Percentiles rank a stretch among this genome's conserved stretches.
Evolutionary conservation across 441 rosid genomes (phyloP).

Genomic region (Isatis lusitanica): DNA sequence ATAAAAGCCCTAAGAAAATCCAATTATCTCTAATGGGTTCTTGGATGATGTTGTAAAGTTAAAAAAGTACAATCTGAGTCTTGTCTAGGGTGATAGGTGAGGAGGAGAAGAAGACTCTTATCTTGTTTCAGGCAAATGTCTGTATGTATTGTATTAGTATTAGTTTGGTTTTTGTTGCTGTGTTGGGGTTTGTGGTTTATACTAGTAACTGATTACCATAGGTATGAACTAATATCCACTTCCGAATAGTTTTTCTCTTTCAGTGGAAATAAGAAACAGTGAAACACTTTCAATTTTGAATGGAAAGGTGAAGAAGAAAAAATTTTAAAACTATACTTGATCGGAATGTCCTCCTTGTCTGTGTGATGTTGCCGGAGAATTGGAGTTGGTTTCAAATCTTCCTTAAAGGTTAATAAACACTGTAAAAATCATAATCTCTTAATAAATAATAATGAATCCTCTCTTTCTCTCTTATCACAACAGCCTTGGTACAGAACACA

Average conservation of each 20-base stretch:
- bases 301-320: no score
- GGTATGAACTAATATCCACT: neutral
- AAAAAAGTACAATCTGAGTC: neutral
- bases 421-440: neutral
- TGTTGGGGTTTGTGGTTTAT: neutral
- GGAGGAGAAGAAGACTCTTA: neutral
- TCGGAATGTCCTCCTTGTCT: neutral
- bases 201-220: neutral
- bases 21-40: conserved; percentile 31
- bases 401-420: neutral
- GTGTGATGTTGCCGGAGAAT: neutral
- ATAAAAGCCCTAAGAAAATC: conserved; percentile 45
- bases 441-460: neutral
- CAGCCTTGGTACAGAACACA: conserved; percentile 21
- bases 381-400: neutral
- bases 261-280: neutral
- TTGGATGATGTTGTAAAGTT: conserved; percentile 19
- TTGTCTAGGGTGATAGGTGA: neutral
- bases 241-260: neutral
- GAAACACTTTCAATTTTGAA: no score
- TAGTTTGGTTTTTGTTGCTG: neutral
- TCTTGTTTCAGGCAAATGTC: conserved; percentile 18
- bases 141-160: neutral
- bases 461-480: conserved; percentile 30
- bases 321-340: neutral